Evolutionary conservation across 345 rosid genomes (phyloP).

Genomic region (Pelargonium nanum): DNA sequence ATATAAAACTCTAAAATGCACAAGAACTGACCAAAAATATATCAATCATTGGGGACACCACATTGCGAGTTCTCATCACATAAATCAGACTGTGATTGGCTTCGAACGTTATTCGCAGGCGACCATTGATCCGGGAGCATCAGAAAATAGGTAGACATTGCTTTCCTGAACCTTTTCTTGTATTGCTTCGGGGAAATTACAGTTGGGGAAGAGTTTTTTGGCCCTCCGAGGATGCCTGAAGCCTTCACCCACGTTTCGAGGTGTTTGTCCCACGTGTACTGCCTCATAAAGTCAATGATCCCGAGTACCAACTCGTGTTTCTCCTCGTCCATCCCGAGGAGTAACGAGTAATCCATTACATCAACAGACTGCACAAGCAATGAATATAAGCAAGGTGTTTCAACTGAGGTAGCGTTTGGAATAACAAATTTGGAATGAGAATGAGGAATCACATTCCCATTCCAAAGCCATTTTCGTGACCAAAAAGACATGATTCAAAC

Average conservation of each 20-base stretch:
- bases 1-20: slow-evolving; percentile 21
- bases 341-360: too few species aligned
- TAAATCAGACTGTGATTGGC: slow-evolving; percentile 47
- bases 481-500: too few species aligned
- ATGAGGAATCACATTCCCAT: too few species aligned
- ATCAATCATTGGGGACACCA: slow-evolving; percentile 28
- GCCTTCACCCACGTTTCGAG: slow-evolving; percentile 91
- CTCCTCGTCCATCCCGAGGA: too few species aligned
- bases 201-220: slow-evolving; percentile 65
- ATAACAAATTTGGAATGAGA: too few species aligned
- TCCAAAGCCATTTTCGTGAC: too few species aligned
- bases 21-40: slow-evolving; percentile 13
- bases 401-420: too few species aligned
- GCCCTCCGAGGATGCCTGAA: slow-evolving; percentile 87
- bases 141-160: slow-evolving; percentile 77
- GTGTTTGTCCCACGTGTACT: too few species aligned
- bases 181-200: slow-evolving; percentile 94
- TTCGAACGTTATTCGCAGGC: slow-evolving; percentile 39
- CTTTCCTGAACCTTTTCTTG: slow-evolving; percentile 94
- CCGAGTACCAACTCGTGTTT: too few species aligned
- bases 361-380: too few species aligned
- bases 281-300: too few species aligned
- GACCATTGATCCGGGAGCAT: slow-evolving; percentile 98
- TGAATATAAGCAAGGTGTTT: too few species aligned
- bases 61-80: slow-evolving; percentile 49